These are phyloP conservation scores for Trypanosoma boissoni DNA, from an alignment of 208 protist species.

Conservation along the genomic window DNA sequence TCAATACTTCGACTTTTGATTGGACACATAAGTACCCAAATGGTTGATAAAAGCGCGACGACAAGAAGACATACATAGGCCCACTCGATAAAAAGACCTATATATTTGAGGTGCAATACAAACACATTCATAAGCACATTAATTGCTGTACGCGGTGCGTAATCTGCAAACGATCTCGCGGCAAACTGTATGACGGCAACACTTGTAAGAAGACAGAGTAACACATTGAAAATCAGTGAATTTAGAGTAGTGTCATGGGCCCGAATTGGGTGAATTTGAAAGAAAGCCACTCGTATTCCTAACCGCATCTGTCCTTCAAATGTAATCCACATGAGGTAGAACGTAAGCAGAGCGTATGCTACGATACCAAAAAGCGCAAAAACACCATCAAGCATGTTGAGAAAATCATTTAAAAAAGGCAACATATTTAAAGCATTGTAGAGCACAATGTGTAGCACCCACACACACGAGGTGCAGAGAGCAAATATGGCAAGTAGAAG, in stretches of 20 bases:
- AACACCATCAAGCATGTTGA: conserved; percentile 37
- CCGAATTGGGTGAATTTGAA: conserved; percentile 48
- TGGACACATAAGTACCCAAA: conserved; percentile 31
- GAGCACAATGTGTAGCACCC: conserved; percentile 66
- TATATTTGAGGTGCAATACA: conserved; percentile 25
- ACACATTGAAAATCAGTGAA: conserved; percentile 79
- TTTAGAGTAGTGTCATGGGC: conserved; percentile 80
- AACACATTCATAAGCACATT: conserved; percentile 38
- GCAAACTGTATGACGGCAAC: conserved; percentile 66
- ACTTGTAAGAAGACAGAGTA: conserved; percentile 52
- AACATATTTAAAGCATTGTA: conserved; percentile 33
- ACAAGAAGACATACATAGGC: conserved; percentile 26
- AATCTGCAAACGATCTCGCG: conserved; percentile 50
- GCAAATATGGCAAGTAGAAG: conserved; percentile 29
- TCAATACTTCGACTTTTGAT: conserved; percentile 29
- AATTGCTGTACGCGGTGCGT: conserved; percentile 36
- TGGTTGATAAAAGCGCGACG: conserved; percentile 17
- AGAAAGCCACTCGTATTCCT: conserved; percentile 39
- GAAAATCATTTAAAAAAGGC: conserved; percentile 55
- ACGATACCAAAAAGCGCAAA: conserved; percentile 66
- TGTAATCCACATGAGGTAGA: conserved; percentile 63
- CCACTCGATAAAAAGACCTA: conserved; percentile 30
- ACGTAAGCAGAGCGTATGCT: conserved; percentile 53
- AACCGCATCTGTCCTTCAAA: conserved; percentile 78
- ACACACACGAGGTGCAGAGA: conserved; percentile 28